Evolutionary conservation across 257 asterid species (phyloP).

Genomic region (Ophiorrhiza pumila): DNA sequence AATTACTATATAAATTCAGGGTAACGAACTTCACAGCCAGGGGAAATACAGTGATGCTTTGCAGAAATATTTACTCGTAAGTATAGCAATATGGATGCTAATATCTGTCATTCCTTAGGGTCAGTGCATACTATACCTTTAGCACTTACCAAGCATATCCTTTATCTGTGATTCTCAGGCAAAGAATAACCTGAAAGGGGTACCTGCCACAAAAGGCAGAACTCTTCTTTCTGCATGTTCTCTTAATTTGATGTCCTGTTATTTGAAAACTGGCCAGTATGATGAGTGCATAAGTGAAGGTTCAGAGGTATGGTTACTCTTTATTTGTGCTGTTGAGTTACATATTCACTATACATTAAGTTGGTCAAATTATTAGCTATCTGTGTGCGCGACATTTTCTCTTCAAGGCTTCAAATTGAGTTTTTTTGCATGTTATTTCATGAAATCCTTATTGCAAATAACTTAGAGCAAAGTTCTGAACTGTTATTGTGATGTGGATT

Average conservation of each 20-base stretch:
- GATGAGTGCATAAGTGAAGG: conserved; percentile 83
- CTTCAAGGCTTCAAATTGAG: not conserved
- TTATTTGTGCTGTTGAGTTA: not conserved
- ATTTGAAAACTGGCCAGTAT: conserved; percentile 71
- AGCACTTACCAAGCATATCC: conserved; percentile 14
- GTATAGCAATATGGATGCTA: conserved; percentile 24
- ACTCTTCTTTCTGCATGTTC: conserved; percentile 71
- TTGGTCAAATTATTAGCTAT: conserved; percentile 8
- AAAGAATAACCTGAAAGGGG: conserved; percentile 69
- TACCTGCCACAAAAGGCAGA: conserved; percentile 64
- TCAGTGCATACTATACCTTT: conserved; percentile 5
- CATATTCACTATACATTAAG: conserved; percentile 8
- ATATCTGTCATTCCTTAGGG: conserved; percentile 8
- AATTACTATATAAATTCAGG: conserved; percentile 50
- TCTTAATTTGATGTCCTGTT: conserved; percentile 95
- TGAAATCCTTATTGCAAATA: conserved; percentile 11
- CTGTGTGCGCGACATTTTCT: not conserved
- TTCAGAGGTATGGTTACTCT: conserved; percentile 64
- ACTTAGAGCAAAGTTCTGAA: conserved; percentile 1
- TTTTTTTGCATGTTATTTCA: conserved; percentile 5
- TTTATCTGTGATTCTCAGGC: conserved; percentile 46
- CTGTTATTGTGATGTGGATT: conserved; percentile 18
- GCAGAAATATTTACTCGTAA: conserved; percentile 80
- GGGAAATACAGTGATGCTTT: conserved; percentile 69
- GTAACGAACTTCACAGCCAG: conserved; percentile 80